Base-by-base conservation (phyloP, 495 filamentous ascomycete species). In the Penicillium manginii region DNA sequence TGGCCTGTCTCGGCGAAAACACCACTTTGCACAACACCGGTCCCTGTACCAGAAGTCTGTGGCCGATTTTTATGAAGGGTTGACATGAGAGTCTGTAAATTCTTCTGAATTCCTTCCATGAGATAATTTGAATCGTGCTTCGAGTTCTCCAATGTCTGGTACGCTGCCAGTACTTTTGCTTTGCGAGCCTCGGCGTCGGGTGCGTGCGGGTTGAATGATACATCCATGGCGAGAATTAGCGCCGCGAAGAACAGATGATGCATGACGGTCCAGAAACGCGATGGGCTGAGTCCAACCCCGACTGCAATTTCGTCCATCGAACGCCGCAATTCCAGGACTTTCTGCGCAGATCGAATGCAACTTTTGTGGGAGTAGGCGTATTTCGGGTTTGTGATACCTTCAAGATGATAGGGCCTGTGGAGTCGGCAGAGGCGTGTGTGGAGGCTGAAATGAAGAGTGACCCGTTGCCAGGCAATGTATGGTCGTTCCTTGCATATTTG, bases 221-320 rank as follows among this genome's bases (percentile, higher is more conserved):
- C 66, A 18, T 73, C 66, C 23, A 66, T 65, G 17, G 68, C 71
- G 7, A 73, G 52, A 10, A 67, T 65, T 18, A 73, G 40, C 15
- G 71, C 71, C 12, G 68, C 71, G 26, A 67, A 57, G 48, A 68
- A 68, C 9, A 71, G 55, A 56, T 73, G 68, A 23, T 71, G 62
- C 57, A 63, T 60, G 40, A 68, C 61, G 2, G 55, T 54, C 64
- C 68, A 66, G 52, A 68, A 68, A 7, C 64, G 57, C 6, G 55
- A 45, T 1, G 66, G 60, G 17, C 52, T 63, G 1, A 66, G 21
- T 22, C 52, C 61, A 10, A 60, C 43, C 15, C 55, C 55, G 3
- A 56, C 33, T 19, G 50, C 46, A 5, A 57, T 35, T 10, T 70
- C 65, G 19, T 73, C 71, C 65, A 73, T 63, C 17, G 58, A 45